phyloP scores from a whole-genome alignment of 2,329 filamentous ascomycete species.

The Fusarium sp. region DNA sequence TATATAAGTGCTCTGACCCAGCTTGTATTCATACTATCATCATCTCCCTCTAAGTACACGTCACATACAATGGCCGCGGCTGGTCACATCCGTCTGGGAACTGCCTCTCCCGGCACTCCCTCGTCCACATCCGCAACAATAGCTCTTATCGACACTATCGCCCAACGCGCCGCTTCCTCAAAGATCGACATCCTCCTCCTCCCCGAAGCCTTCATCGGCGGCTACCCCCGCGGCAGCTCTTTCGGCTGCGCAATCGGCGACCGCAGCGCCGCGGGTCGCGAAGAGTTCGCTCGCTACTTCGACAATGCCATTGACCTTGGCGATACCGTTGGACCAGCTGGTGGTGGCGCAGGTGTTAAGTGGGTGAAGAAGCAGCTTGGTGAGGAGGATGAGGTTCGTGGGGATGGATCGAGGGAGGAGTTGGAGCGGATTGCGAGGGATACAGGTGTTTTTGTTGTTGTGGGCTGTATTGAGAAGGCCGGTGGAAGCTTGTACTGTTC shows the following conservation, averaged over 20 bases:
- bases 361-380: slow-evolving; percentile 74
- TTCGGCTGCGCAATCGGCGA: slow-evolving; percentile 82
- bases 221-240: slow-evolving; percentile 83
- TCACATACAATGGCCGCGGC: slow-evolving; percentile 25
- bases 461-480: slow-evolving; percentile 81
- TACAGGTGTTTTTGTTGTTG: slow-evolving; percentile 84
- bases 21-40: neutral
- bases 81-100: slow-evolving; percentile 63
- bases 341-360: slow-evolving; percentile 74
- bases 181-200: slow-evolving; percentile 80
- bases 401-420: slow-evolving; percentile 77
- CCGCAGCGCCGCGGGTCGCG: slow-evolving; percentile 75
- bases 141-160: slow-evolving; percentile 70
- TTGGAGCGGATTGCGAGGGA: slow-evolving; percentile 81
- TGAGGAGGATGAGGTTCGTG: slow-evolving; percentile 52
- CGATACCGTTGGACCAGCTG: slow-evolving; percentile 71
- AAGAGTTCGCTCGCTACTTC: slow-evolving; percentile 87
- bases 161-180: slow-evolving; percentile 68
- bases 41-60: no score
- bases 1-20: slow-evolving; percentile 1
- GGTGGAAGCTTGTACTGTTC: slow-evolving; percentile 88
- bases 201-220: slow-evolving; percentile 91
- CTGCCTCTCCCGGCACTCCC: slow-evolving; percentile 65
- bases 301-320: slow-evolving; percentile 83
- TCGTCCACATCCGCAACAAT: slow-evolving; percentile 70